phyloP scores from a whole-genome alignment of 2,329 filamentous ascomycete genomes.

The Cladophialophora carrionii region DNA sequence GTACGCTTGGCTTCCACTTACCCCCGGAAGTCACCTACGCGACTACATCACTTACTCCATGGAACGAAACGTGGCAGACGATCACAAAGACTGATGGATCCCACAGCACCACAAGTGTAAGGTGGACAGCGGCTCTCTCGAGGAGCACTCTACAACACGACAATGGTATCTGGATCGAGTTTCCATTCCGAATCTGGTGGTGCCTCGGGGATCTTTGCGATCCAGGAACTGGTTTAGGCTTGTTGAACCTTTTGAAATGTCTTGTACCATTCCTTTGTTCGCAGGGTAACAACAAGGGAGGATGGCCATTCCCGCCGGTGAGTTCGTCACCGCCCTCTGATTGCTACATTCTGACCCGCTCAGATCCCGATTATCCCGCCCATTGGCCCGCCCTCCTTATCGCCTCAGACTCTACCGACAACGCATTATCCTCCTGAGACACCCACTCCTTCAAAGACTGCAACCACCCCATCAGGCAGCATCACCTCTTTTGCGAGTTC shows the following conservation, averaged over 20 bases:
- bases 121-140: constrained; percentile 7
- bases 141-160: not conserved
- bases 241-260: not conserved
- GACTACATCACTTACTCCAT: constrained; percentile 10
- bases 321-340: not conserved
- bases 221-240: not conserved
- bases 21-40: constrained; percentile 9
- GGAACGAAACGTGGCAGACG: constrained; percentile 11
- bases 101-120: constrained; percentile 3
- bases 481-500: not conserved
- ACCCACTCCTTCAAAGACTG: not conserved
- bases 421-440: not conserved
- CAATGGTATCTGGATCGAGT: not conserved
- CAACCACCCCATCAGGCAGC: not conserved
- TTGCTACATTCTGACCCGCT: not conserved
- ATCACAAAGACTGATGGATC: constrained; percentile 15
- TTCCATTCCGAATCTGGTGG: not conserved
- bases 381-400: constrained; percentile 4
- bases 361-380: constrained; percentile 12
- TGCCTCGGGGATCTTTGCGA: constrained; percentile 2
- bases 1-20: constrained; percentile 4
- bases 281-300: not conserved
- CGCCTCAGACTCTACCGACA: constrained; percentile 3
- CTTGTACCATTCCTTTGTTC: not conserved
- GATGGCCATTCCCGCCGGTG: not conserved